These are phyloP conservation scores for Pichia gijzeniarum DNA, from an alignment of 805 yeast genomes.

Conservation along the genomic window DNA sequence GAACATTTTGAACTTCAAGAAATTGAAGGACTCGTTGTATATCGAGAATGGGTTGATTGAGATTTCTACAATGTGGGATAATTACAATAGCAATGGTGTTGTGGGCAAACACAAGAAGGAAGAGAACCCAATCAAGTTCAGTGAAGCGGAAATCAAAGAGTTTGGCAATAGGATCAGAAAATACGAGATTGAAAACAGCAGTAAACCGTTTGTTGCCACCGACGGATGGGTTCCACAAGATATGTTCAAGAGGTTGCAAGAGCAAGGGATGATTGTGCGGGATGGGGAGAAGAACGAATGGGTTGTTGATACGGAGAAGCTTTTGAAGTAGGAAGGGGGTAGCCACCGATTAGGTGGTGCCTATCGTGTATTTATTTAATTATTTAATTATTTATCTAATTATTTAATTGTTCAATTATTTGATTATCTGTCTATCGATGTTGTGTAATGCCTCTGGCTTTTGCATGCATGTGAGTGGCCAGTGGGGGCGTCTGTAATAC, in stretches of 20 bases:
- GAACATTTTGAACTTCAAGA: conserved; percentile 53
- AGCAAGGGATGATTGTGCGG: conserved; percentile 61
- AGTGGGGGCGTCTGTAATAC: too few relatives aligned
- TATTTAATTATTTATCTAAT: too few relatives aligned
- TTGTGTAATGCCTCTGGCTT: too few relatives aligned
- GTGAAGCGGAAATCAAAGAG: conserved; percentile 51
- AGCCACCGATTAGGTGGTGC: too few relatives aligned
- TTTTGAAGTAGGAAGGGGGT: conserved; percentile 11
- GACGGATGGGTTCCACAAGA: conserved; percentile 97
- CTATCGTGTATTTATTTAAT: too few relatives aligned
- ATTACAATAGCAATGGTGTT: conserved; percentile 51
- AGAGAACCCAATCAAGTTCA: conserved; percentile 55
- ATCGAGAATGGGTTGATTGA: conserved; percentile 64
- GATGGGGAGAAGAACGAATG: conserved; percentile 40
- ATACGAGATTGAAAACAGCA: conserved; percentile 61
- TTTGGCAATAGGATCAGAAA: conserved; percentile 53
- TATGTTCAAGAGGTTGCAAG: conserved; percentile 66
- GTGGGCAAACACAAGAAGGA: conserved; percentile 31
- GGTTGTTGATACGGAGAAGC: conserved; percentile 26
- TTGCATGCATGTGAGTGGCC: too few relatives aligned
- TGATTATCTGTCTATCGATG: too few relatives aligned
- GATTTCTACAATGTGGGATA: conserved; percentile 62
- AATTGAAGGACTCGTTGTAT: conserved; percentile 52
- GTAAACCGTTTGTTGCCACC: conserved; percentile 81
- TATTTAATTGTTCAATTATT: too few relatives aligned